A percentile compares a stretch with the other conserved stretches of the same genome.
These are phyloP conservation scores for Saccharum spontaneum DNA, from an alignment of 176 grass and related monocot species.

Conservation along the genomic window DNA sequence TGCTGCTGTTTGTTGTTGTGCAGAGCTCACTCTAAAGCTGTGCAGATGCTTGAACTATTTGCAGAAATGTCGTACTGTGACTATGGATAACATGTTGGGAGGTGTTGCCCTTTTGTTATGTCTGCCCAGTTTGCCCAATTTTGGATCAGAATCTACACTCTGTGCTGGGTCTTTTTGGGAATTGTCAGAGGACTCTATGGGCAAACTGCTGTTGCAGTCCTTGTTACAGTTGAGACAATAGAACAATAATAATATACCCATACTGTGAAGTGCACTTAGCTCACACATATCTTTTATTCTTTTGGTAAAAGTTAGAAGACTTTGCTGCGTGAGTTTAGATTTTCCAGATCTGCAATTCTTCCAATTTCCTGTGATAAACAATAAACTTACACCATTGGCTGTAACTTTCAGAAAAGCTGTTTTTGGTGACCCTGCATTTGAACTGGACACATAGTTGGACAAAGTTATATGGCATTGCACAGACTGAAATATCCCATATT, in stretches of 20 bases:
- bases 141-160: not conserved
- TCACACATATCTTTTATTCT: slow-evolving; percentile 12
- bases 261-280: slow-evolving; percentile 9
- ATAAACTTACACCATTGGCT: not conserved
- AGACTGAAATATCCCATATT: not conserved
- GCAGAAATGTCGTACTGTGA: not conserved
- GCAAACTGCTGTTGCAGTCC: slow-evolving; percentile 1
- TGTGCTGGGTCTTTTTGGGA: slow-evolving; percentile 3
- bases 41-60: slow-evolving; percentile 25
- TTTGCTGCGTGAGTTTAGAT: not conserved
- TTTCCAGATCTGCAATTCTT: not conserved
- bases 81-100: not conserved
- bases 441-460: not conserved
- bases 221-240: not conserved
- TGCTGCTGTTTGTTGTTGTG: slow-evolving; percentile 5
- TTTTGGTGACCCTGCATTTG: not conserved
- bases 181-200: not conserved
- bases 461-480: slow-evolving; percentile 8
- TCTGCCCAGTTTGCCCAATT: not conserved
- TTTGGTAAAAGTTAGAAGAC: not conserved
- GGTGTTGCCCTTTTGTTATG: slow-evolving; percentile 1
- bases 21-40: not conserved
- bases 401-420: not conserved
- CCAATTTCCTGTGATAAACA: not conserved
- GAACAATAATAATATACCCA: slow-evolving; percentile 13